Conservation (phyloP, 257 asterid genomes). For the Fraxinus pennsylvanica region DNA sequence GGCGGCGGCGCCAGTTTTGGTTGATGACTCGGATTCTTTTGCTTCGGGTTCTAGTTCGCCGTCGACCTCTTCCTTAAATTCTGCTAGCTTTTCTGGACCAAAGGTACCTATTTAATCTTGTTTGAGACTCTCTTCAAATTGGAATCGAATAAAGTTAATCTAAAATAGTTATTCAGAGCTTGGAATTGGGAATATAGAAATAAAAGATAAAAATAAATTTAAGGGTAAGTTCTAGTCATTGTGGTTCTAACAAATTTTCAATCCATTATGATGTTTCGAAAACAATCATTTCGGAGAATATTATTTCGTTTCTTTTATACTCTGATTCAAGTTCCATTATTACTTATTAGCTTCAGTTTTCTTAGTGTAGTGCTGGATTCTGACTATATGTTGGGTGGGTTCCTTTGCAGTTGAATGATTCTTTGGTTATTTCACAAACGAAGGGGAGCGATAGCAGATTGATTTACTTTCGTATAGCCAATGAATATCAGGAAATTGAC, state of each 20-base stretch:
- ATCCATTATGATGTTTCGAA: no score
- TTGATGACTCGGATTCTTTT: slow-evolving; percentile 35
- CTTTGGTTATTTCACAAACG: slow-evolving; percentile 60
- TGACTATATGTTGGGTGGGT: background rate
- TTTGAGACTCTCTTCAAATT: no score
- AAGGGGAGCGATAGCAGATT: slow-evolving; percentile 66
- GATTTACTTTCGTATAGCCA: slow-evolving; percentile 54
- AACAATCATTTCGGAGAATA: no score
- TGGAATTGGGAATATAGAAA: no score
- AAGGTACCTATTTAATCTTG: slow-evolving; percentile 29
- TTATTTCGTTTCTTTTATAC: no score
- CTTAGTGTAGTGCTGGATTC: background rate
- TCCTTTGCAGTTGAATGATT: slow-evolving; percentile 68
- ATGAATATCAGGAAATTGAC: slow-evolving; percentile 70
- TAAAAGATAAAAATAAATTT: no score
- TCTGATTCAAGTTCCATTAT: background rate
- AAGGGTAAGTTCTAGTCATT: no score
- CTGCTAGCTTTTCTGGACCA: slow-evolving; percentile 37
- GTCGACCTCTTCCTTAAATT: slow-evolving; percentile 30
- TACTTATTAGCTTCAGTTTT: background rate
- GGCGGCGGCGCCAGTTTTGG: slow-evolving; percentile 30
- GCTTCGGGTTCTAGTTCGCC: slow-evolving; percentile 39
- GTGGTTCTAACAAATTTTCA: no score
- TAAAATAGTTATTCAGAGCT: no score
- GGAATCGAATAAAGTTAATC: no score